Evolutionary conservation across 805 yeast species (phyloP).

Genomic region (Candida dajiaensis): DNA sequence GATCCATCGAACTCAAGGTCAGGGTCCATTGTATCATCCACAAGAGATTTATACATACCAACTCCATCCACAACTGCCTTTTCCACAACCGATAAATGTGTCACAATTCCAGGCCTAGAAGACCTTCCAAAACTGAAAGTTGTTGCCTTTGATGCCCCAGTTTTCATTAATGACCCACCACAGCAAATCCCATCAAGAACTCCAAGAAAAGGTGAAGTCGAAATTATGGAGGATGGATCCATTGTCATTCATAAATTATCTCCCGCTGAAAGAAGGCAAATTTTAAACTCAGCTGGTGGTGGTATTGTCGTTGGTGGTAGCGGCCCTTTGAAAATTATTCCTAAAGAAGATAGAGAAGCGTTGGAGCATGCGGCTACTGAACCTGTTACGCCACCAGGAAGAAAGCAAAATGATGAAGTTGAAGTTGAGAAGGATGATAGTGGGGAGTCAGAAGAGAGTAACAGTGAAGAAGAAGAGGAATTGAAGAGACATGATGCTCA

Average conservation of each 20-base stretch:
- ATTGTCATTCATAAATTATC: slow-evolving; percentile 49
- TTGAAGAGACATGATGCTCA: slow-evolving; percentile 9
- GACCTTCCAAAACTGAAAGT: slow-evolving; percentile 42
- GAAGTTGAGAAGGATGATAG: neutral
- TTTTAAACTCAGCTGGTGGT: slow-evolving; percentile 41
- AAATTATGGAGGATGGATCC: slow-evolving; percentile 47
- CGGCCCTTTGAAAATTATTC: slow-evolving; percentile 49
- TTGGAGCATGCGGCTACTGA: neutral
- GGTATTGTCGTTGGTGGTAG: slow-evolving; percentile 80
- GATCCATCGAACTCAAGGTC: slow-evolving; percentile 1
- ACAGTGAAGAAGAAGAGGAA: neutral
- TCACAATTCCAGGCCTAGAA: slow-evolving; percentile 35
- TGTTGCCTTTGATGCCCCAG: slow-evolving; percentile 73
- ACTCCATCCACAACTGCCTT: neutral
- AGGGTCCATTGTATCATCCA: slow-evolving; percentile 3
- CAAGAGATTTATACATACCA: neutral
- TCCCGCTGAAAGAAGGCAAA: slow-evolving; percentile 46
- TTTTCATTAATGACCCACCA: slow-evolving; percentile 80
- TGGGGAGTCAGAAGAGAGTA: slow-evolving; percentile 1
- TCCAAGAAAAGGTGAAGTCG: slow-evolving; percentile 82
- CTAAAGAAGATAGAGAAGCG: slow-evolving; percentile 18
- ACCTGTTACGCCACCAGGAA: neutral
- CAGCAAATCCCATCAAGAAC: slow-evolving; percentile 87
- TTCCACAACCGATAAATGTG: neutral
- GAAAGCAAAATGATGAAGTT: neutral